Percentiles rank a stretch among this genome's conserved stretches.
These are phyloP conservation scores for Aspergillus sclerotiicarbonarius DNA, from an alignment of 495 filamentous ascomycete species.

Conservation along the genomic window DNA sequence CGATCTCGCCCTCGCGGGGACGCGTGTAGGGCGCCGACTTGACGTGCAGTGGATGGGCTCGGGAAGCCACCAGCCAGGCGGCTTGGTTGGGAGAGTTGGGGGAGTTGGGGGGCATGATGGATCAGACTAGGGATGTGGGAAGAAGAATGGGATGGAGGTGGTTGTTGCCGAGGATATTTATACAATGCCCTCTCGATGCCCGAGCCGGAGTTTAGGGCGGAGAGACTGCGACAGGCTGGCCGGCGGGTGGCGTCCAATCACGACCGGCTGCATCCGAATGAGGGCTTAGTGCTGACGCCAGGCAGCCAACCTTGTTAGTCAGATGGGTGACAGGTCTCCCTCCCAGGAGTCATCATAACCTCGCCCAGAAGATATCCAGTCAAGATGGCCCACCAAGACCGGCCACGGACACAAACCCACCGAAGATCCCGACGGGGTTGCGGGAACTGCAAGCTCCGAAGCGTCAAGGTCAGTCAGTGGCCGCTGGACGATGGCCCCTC, in stretches of 20 bases:
- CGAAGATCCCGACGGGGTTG: conserved; percentile 1
- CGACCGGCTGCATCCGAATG: not conserved
- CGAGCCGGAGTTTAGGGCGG: too few relatives aligned
- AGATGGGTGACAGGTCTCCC: not conserved
- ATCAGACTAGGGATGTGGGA: not conserved
- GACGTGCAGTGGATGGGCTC: conserved; percentile 27
- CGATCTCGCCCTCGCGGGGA: conserved; percentile 27
- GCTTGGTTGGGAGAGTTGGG: too few relatives aligned
- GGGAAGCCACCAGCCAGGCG: conserved; percentile 29
- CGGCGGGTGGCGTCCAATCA: not conserved
- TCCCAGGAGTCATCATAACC: not conserved
- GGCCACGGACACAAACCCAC: not conserved
- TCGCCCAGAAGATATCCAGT: not conserved
- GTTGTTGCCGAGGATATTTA: not conserved
- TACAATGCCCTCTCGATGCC: too few relatives aligned
- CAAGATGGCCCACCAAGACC: not conserved
- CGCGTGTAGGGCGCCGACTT: conserved; percentile 29
- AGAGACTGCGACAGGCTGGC: too few relatives aligned
- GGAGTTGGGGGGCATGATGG: not conserved
- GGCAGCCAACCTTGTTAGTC: not conserved
- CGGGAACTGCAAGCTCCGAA: conserved; percentile 3
- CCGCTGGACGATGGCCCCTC: not conserved
- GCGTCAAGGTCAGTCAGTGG: conserved; percentile 2
- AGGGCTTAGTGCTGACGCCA: not conserved
- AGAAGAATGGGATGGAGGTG: not conserved